Evolutionary conservation across 2,329 filamentous ascomycete genomes (phyloP).

Genomic region (Fusarium marasasianum): DNA sequence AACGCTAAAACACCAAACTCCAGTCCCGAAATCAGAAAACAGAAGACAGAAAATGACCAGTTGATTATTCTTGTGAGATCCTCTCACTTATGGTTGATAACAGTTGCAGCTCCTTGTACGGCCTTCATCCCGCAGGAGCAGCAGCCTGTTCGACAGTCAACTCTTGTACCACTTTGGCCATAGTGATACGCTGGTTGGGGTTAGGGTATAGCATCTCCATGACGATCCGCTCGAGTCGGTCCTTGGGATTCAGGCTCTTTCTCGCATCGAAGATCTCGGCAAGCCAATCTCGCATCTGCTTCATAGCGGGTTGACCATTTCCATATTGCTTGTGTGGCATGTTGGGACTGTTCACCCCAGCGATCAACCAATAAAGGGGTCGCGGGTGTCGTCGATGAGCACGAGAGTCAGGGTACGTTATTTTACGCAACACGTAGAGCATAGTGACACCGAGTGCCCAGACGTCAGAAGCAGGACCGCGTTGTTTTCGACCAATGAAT

Average conservation of each 20-base stretch:
- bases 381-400: constrained; percentile 58
- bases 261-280: constrained; percentile 61
- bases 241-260: constrained; percentile 55
- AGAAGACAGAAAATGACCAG: constrained; percentile 10
- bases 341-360: constrained; percentile 59
- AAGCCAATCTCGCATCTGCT: constrained; percentile 67
- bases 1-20: constrained; percentile 17
- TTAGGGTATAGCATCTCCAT: constrained; percentile 64
- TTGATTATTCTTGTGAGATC: constrained; percentile 6
- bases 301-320: constrained; percentile 54
- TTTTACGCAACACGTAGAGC: constrained; percentile 66
- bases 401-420: constrained; percentile 63
- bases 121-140: constrained; percentile 16
- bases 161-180: constrained; percentile 60
- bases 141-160: constrained; percentile 47
- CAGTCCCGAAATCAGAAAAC: constrained; percentile 17
- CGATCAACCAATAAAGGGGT: constrained; percentile 67
- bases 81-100: constrained; percentile 5
- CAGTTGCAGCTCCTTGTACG: neutral
- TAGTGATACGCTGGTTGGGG: constrained; percentile 62
- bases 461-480: constrained; percentile 65
- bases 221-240: constrained; percentile 62
- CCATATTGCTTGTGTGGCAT: constrained; percentile 47
- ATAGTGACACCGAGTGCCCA: constrained; percentile 70
- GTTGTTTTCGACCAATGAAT: constrained; percentile 64